Evolutionary conservation across 2,329 filamentous ascomycete genomes (phyloP).

Genomic region (Pseudogymnoascus sp.): DNA sequence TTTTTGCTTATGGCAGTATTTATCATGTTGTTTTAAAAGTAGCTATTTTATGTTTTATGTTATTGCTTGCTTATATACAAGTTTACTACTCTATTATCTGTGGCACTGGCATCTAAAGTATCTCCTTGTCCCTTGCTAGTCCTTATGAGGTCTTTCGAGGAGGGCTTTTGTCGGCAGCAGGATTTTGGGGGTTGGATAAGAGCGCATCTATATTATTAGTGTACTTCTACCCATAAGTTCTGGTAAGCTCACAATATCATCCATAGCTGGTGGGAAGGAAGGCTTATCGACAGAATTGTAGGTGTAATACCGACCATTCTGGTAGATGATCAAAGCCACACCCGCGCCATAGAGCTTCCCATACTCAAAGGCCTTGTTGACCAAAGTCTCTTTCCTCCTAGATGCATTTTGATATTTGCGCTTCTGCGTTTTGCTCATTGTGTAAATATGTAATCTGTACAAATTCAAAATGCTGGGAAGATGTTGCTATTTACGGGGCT

Average conservation of each 20-base stretch:
- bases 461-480: background rate
- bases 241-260: background rate
- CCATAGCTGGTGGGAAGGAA: background rate
- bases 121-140: background rate
- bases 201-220: background rate
- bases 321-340: constrained; percentile 14
- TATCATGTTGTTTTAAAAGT: background rate
- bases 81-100: too few species aligned
- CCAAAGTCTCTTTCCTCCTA: constrained; percentile 13
- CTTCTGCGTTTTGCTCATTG: constrained; percentile 1
- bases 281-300: background rate
- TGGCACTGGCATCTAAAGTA: background rate
- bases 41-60: too few species aligned
- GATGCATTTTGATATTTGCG: constrained; percentile 12
- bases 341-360: constrained; percentile 12
- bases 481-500: background rate
- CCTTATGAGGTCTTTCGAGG: background rate
- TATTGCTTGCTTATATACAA: too few species aligned
- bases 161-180: background rate
- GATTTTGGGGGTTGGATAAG: background rate
- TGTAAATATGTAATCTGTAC: background rate
- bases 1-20: background rate
- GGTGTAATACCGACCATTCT: background rate
- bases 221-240: background rate
- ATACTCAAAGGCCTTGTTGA: constrained; percentile 15